Percentiles rank a stretch among this genome's conserved stretches.
These are phyloP conservation scores for Lyophyllum decastes DNA, from an alignment of 768 basidiomycete genomes.

Conservation along the genomic window DNA sequence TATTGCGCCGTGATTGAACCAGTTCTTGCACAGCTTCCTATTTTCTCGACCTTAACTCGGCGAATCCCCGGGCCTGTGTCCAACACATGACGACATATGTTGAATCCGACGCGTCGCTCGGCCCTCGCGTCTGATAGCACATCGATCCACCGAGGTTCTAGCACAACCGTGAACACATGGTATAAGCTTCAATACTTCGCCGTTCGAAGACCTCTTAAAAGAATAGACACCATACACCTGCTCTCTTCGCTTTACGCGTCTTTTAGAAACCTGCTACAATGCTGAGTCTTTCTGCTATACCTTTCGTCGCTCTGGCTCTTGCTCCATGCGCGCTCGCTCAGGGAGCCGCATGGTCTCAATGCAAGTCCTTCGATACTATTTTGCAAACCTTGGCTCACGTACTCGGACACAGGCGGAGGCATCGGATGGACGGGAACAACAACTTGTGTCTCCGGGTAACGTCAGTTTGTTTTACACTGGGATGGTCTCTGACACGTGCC, in stretches of 20 bases:
- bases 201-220: background rate
- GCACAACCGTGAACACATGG: slow-evolving; percentile 1
- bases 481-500: background rate
- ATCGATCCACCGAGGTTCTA: slow-evolving; percentile 3
- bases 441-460: slow-evolving; percentile 40
- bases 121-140: too few species aligned
- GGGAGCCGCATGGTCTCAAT: slow-evolving; percentile 19
- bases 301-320: slow-evolving; percentile 9
- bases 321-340: slow-evolving; percentile 15
- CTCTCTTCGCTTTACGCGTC: background rate
- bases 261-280: background rate
- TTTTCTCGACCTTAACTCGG: slow-evolving; percentile 3
- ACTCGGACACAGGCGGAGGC: slow-evolving; percentile 16
- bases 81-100: background rate
- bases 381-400: background rate
- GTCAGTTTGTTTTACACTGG: background rate
- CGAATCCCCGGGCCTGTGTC: background rate
- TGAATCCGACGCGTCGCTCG: background rate
- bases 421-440: slow-evolving; percentile 43
- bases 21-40: background rate
- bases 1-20: too few species aligned
- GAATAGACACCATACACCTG: background rate
- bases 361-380: slow-evolving; percentile 1
- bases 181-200: background rate
- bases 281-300: background rate